These are phyloP conservation scores for Schizosaccharomyces japonicus DNA, from an alignment of 805 yeast species.

Conservation along the genomic window DNA sequence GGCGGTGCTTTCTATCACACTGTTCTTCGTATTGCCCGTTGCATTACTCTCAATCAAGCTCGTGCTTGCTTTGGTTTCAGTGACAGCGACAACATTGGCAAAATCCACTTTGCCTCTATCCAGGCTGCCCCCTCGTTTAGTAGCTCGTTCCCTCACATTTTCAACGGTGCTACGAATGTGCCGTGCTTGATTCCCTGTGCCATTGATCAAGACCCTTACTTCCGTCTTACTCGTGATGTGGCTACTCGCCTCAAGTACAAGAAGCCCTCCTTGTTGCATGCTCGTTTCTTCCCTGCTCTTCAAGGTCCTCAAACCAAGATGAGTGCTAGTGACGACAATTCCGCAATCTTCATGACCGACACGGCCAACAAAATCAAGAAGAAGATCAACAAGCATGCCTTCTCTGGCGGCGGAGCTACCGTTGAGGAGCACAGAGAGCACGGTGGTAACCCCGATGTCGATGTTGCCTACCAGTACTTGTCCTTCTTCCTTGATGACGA, in stretches of 20 bases:
- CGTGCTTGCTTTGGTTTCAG: conserved; percentile 89
- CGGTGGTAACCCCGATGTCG: conserved; percentile 90
- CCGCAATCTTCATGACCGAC: conserved; percentile 89
- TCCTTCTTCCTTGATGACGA: conserved; percentile 81
- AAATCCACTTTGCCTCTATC: conserved; percentile 79
- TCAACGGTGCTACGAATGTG: conserved; percentile 67
- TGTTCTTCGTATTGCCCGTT: conserved; percentile 76
- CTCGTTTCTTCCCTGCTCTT: conserved; percentile 84
- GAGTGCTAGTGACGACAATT: conserved; percentile 80
- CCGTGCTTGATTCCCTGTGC: conserved; percentile 97
- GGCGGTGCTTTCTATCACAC: conserved; percentile 84
- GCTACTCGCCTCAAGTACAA: conserved; percentile 76
- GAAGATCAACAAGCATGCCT: conserved; percentile 88
- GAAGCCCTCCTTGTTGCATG: conserved; percentile 79
- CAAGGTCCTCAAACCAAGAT: conserved; percentile 85
- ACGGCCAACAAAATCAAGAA: conserved; percentile 76
- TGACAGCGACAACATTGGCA: conserved; percentile 87
- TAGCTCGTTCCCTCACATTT: conserved; percentile 79
- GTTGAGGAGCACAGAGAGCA: conserved; percentile 70
- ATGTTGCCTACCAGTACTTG: conserved; percentile 81
- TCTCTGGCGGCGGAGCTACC: conserved; percentile 76
- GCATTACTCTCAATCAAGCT: conserved; percentile 90
- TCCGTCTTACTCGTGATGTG: conserved; percentile 91
- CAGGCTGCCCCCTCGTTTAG: conserved; percentile 94
- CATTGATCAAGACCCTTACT: conserved; percentile 90